Base-by-base conservation (phyloP, 805 yeast species). In the Spathaspora hagerdaliae region DNA sequence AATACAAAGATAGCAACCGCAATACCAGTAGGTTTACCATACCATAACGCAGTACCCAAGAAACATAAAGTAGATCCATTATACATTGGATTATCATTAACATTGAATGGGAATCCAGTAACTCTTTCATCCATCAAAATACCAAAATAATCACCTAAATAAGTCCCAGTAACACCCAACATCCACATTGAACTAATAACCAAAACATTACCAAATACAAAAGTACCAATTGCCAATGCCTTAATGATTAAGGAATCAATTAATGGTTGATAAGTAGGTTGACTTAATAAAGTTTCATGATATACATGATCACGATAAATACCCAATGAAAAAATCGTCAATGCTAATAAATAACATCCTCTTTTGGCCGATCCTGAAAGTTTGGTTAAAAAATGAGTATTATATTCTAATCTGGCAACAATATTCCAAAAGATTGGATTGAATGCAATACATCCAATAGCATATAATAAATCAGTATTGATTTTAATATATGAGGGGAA, bases 371-470 rank as follows among this genome's bases (percentile, higher is more conserved):
- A 83, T 29, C 87, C 84, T 1, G 85, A 76, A 15, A 87, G 50
- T 56, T 85, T 88, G 15, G 98, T 87, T 44, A 92, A 67, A 43
- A 85, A 57, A 53, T 86, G 85, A 12, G 87, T 81, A 48, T 80
- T 79, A 74, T 88, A 88, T 62, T 94, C 98, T 27, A 79, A 57
- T 55, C 98, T 78, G 6, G 99, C 99, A 19, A 80, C 95, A 47
- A 85, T 76, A 64, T 94, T 94, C 99, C 99, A 94, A 62, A 91
- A 92, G 31, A 87, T 78, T 13, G 99, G 99, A 63, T 94, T 94
- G 78, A 94, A 91, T 12, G 83, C 82, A 55, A 94, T 86, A 29
- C 86, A 78, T 7, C 73, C 76, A 27, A 87, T 61, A 5, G 92
- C 79, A 47, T 47, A 63, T 32, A 50, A 42, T 44, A 66, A 50